Evolutionary conservation across 441 rosid species (phyloP), one percentile per base, ranked within the genome.

Genomic region (Capsella rubella): DNA sequence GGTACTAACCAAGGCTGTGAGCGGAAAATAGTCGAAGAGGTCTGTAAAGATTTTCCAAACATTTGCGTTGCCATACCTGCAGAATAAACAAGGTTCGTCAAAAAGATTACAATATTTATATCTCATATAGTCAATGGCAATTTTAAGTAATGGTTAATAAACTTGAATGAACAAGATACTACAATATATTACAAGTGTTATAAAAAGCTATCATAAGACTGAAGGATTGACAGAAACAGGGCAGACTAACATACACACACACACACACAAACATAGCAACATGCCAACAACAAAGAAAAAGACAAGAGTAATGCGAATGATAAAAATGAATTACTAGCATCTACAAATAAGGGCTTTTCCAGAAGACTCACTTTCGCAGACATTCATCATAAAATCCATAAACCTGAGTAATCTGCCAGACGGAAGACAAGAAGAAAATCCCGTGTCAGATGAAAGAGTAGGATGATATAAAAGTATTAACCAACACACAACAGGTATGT

Each of bases 301-400:
- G 56, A 57, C 39, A 58, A 50, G 18, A 25, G 61, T 57, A 55
- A 51, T 66, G 67, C 53, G 57, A 18, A 66, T 65, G 54, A 72
- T 43, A 50, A 69, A 29, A 70, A 31, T 6, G 57, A 64, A 66
- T 49, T 55, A 39, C 52, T 68, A 68, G 55, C 65, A 45, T 54
- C 43, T 62, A 63, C 14, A 56, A 56, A 64, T 47, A 52, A 65
- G 35, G 46, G 27, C 8, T 39, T 67, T 67, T 71, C 65, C 72
- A 81, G 75, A 71, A 74, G 70, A 87, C 98, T 90, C 83, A 93
- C 98, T 92, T 92, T 82, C 98, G 81, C 63, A 92, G 89, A 84
- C 98, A 92, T 82, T 92, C 98, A 79, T 90, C 98, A 77, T 93
- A 93, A 74, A 93, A 93, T 47, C 98, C 98, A 86, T 93, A 90